These are phyloP conservation scores for Geotrichum restrictum DNA, from an alignment of 1,139 yeast genomes.

Conservation along the genomic window DNA sequence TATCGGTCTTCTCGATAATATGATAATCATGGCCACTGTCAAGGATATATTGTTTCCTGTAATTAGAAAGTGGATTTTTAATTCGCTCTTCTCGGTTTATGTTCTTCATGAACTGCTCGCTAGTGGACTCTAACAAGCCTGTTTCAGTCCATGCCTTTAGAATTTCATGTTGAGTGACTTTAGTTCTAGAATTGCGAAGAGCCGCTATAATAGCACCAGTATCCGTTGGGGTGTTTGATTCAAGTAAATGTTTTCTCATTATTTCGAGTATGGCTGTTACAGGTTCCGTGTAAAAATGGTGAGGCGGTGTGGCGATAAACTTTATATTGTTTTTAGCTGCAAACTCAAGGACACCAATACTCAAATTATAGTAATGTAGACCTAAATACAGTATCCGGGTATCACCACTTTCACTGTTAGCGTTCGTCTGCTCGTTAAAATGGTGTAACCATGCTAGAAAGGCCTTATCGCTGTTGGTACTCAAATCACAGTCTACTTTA, in stretches of 20 bases:
- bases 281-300: slow-evolving; percentile 10
- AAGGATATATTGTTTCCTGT: too few species aligned
- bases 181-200: neutral
- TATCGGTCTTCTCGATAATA: too few species aligned
- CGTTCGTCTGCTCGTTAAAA: slow-evolving; percentile 6
- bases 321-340: slow-evolving; percentile 8
- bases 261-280: slow-evolving; percentile 1
- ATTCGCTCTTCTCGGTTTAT: too few species aligned
- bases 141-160: neutral
- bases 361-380: slow-evolving; percentile 12
- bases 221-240: neutral
- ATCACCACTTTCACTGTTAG: neutral
- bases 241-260: neutral
- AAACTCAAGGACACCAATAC: slow-evolving; percentile 14
- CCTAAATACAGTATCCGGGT: slow-evolving; percentile 11
- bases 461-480: slow-evolving; percentile 6
- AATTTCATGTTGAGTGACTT: neutral
- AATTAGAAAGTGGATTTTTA: too few species aligned
- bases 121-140: slow-evolving; percentile 1
- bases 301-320: slow-evolving; percentile 13
- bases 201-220: neutral
- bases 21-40: too few species aligned
- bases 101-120: neutral
- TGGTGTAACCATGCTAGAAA: slow-evolving; percentile 14
- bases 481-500: neutral